Evolutionary conservation across 1,139 yeast genomes (phyloP), one percentile per base, ranked within the genome.

Genomic region (Schwanniomyces etchellsii): DNA sequence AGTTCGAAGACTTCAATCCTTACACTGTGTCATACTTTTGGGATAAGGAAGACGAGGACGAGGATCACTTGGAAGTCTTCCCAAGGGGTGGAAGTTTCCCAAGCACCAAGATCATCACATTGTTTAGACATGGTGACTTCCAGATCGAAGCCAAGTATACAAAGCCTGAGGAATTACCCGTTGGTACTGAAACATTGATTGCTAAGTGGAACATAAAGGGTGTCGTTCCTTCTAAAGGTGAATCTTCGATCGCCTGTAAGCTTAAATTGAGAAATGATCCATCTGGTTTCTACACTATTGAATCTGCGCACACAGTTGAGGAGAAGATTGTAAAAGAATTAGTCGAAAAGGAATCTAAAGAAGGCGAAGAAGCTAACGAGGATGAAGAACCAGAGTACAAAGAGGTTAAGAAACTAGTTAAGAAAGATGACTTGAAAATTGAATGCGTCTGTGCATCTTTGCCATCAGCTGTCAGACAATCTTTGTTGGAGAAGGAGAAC

Each of bases 231-330:
- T 63, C 74, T 43, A 81, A 74, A 44, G 86, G 83, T 48, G 89
- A 86, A 57, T 70, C 77, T 34, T 67, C 91, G 25, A 80, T 88
- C 48, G 86, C 93, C 38, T 81, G 86, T 55, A 91, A 91, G 70
- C 74, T 93, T 62, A 88, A 88, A 75, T 80, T 91, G 56, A 83
- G 98, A 77, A 84, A 86, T 64, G 96, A 91, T 59, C 95, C 96
- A 63, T 82, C 95, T 40, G 98, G 98, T 33, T 79, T 89, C 68
- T 88, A 84, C 74, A 81, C 84, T 48, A 79, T 93, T 45, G 97
- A 91, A 68, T 76, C 86, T 37, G 98, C 97, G 35, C 82, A 88
- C 75, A 83, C 95, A 41, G 89, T 89, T 48, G 95, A 86, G 65
- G 97, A 91, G 65, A 75, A 82, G 55, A 71, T 80, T 42, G 89